Base-by-base conservation (phyloP, 352 stramenopile genomes). In the Pythium insidiosum region DNA sequence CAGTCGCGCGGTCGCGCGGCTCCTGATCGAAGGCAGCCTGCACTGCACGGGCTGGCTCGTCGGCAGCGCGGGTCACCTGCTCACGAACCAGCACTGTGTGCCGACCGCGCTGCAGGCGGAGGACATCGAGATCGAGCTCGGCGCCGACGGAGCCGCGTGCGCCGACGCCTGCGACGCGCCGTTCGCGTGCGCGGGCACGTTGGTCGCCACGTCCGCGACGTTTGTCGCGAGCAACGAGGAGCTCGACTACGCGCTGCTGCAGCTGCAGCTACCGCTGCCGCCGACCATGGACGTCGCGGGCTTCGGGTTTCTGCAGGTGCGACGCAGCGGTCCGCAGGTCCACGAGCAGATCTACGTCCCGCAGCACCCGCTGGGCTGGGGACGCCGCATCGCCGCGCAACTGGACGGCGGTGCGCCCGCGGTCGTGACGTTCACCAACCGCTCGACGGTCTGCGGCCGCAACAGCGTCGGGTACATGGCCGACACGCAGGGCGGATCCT, bases 401-500 rank as follows among this genome's bases (percentile, higher is more conserved):
- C 44, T 50, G 6, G 68, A 70, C 53, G 33, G 44, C 29, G 65
- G 61, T n/a, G n/a, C n/a, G n/a, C n/a, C n/a, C 10, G 47, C 55
- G 23, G 50, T 44, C n/a, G 56, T 50, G n/a, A 43, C 42, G 11
- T 24, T 54, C 12, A 38, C 46, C 6, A 39, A 66, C 15, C 61
- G 60, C 37, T 34, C 58, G 12, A 33, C 48, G 3, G 60, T 31
- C 6, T 80, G 68, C 26, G 65, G 51, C 9, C 26, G 42, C 2
- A 43, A 68, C 47, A 53, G 66, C 23, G 34, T 79, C n/a, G 53
- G 44, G 1, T 82, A 82, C 63, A 46, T 43, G 6, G 55, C 66
- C 0, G 69, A 82, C 40, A 79, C 69, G n/a, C n/a, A n/a, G n/a
- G 73, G 75, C 54, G 78, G 75, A 0, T 79, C 71, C 16, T 91